These are phyloP conservation scores for Balansia obtecta DNA, from an alignment of 2,329 filamentous ascomycete genomes.

Conservation along the genomic window DNA sequence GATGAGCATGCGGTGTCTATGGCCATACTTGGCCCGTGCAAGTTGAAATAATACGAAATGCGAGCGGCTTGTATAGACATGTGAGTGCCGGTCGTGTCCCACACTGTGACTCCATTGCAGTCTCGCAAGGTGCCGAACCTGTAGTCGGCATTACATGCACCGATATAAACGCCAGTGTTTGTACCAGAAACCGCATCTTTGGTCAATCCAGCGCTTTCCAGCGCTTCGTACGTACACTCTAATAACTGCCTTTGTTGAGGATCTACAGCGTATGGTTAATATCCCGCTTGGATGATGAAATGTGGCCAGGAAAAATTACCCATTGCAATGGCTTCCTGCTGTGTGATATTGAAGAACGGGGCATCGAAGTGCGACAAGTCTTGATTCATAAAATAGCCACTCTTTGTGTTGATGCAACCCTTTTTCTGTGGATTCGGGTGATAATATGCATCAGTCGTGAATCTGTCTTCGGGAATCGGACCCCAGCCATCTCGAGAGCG, in stretches of 20 bases:
- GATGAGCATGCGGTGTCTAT: conserved; percentile 42
- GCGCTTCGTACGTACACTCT: conserved; percentile 39
- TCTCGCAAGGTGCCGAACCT: conserved; percentile 30
- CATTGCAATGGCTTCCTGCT: conserved; percentile 37
- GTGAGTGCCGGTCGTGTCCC: conserved; percentile 36
- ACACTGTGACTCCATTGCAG: conserved; percentile 34
- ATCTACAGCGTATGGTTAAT: conserved; percentile 17
- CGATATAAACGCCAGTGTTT: conserved; percentile 37
- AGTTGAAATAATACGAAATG: conserved; percentile 42
- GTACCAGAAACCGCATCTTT: conserved; percentile 33
- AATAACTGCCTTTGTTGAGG: conserved; percentile 40
- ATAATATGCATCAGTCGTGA: conserved; percentile 19
- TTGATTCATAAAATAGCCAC: conserved; percentile 30
- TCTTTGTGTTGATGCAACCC: conserved; percentile 22
- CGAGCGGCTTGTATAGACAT: conserved; percentile 42
- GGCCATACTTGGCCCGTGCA: conserved; percentile 39
- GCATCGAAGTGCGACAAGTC: conserved; percentile 38
- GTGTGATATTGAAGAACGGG: conserved; percentile 37
- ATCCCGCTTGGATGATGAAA: too few relatives aligned
- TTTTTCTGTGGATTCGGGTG: conserved; percentile 29
- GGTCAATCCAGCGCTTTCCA: conserved; percentile 38
- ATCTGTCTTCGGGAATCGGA: background rate
- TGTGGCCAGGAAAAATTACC: conserved; percentile 5
- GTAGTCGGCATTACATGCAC: conserved; percentile 20
- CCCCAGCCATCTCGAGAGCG: conserved; percentile 3